Conservation (phyloP, 495 filamentous ascomycete genomes). For the Clohesyomyces aquaticus region DNA sequence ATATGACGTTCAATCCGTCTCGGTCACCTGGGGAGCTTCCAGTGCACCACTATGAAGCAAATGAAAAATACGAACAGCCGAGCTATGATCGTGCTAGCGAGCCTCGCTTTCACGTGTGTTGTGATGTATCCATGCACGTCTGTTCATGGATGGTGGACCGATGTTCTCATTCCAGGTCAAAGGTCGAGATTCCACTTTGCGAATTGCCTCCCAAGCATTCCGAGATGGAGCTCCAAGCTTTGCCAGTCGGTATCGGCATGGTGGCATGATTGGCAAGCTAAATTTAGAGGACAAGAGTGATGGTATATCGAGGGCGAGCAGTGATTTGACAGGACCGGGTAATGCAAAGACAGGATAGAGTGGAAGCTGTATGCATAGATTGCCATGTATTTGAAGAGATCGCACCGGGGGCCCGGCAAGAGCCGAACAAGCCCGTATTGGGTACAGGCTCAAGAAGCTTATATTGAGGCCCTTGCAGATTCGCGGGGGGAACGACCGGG, state of each 20-base stretch:
- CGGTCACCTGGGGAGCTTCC: conserved; percentile 24
- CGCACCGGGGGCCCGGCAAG: conserved; percentile 34
- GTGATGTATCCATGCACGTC: conserved; percentile 17
- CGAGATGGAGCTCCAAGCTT: not conserved
- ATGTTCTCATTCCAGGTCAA: conserved; percentile 21
- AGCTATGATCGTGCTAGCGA: conserved; percentile 14
- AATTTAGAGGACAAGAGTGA: conserved; percentile 20
- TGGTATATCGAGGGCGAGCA: not conserved
- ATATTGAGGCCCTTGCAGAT: conserved; percentile 33
- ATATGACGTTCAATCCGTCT: conserved; percentile 35
- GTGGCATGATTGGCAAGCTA: conserved; percentile 33
- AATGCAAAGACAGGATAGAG: conserved; percentile 25
- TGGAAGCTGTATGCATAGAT: conserved; percentile 34
- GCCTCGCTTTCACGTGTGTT: conserved; percentile 27
- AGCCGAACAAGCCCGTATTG: conserved; percentile 24
- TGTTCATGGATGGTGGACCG: conserved; percentile 13
- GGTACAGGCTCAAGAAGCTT: conserved; percentile 31
- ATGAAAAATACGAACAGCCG: conserved; percentile 36
- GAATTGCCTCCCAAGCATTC: conserved; percentile 15
- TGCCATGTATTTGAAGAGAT: conserved; percentile 32
- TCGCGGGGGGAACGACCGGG: not conserved
- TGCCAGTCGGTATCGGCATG: conserved; percentile 6
- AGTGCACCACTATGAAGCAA: conserved; percentile 26
- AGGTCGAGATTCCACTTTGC: conserved; percentile 18
- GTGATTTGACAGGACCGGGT: conserved; percentile 25